Percentiles rank a stretch among this genome's conserved stretches.
Evolutionary conservation across 176 grass and related monocot genomes (phyloP).

Genomic region (Tillandsia leiboldiana): DNA sequence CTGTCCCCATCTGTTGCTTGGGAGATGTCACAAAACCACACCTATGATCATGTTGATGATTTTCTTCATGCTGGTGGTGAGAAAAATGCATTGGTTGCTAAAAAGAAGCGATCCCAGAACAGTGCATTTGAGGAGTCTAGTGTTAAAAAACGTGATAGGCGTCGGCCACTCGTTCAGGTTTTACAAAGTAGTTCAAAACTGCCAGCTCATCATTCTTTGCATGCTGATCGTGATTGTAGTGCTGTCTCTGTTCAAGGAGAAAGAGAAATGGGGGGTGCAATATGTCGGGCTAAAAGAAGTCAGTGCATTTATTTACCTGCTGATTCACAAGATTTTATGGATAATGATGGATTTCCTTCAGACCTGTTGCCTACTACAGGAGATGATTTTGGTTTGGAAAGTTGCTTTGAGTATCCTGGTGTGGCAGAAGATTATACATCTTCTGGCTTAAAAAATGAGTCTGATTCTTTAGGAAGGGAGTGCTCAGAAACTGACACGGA

Average conservation of each 20-base stretch:
- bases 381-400: constrained; percentile 53
- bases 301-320: constrained; percentile 47
- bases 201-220: constrained; percentile 16
- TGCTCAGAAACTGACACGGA: constrained; percentile 69
- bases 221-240: constrained; percentile 35
- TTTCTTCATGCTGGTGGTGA: constrained; percentile 32
- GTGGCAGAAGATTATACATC: constrained; percentile 60
- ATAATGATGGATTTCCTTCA: constrained; percentile 39
- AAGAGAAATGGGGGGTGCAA: constrained; percentile 29
- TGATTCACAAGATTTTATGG: constrained; percentile 66
- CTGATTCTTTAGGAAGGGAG: constrained; percentile 56
- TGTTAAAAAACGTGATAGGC: constrained; percentile 59
- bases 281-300: constrained; percentile 39
- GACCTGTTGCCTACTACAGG: constrained; percentile 29
- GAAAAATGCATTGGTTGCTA: constrained; percentile 17
- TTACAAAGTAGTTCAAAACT: constrained; percentile 55
- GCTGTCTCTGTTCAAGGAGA: constrained; percentile 32
- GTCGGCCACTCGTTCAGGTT: constrained; percentile 38
- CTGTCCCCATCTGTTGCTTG: constrained; percentile 25
- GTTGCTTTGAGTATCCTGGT: constrained; percentile 47
- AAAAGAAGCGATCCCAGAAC: constrained; percentile 45
- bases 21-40: constrained; percentile 22
- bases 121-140: constrained; percentile 51
- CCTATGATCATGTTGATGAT: constrained; percentile 28
- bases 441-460: constrained; percentile 47